Conservation (phyloP, 345 rosid species). For the Clarkia xantiana region DNA sequence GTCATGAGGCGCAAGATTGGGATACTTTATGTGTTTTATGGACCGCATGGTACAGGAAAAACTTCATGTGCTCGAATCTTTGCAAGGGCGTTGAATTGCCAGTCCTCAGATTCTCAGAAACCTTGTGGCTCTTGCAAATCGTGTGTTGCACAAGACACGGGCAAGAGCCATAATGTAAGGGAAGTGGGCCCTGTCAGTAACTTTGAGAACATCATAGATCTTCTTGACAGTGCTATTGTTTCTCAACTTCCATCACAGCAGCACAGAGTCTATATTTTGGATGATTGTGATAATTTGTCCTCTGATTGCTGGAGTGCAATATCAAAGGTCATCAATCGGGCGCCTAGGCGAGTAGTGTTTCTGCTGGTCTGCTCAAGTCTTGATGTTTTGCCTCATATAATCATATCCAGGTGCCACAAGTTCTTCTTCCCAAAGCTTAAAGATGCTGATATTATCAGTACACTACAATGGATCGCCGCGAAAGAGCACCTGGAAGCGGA, state of each 20-base stretch:
- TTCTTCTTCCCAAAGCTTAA: slow-evolving; percentile 90
- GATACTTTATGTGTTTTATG: slow-evolving; percentile 75
- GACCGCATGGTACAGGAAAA: slow-evolving; percentile 96
- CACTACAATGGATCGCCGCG: slow-evolving; percentile 62
- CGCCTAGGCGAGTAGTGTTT: slow-evolving; percentile 67
- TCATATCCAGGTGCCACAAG: slow-evolving; percentile 87
- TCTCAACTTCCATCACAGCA: slow-evolving; percentile 36
- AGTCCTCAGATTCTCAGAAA: slow-evolving; percentile 49
- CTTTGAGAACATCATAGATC: slow-evolving; percentile 48
- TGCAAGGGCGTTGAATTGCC: slow-evolving; percentile 88
- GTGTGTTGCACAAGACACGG: slow-evolving; percentile 55
- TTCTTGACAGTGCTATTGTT: slow-evolving; percentile 47
- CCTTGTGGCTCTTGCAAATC: slow-evolving; percentile 76
- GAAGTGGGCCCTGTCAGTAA: slow-evolving; percentile 80
- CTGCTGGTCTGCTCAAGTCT: slow-evolving; percentile 78
- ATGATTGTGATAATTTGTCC: slow-evolving; percentile 73
- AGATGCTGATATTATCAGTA: slow-evolving; percentile 71
- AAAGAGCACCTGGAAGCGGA: slow-evolving; percentile 62
- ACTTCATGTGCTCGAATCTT: slow-evolving; percentile 86
- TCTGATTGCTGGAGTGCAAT: slow-evolving; percentile 72
- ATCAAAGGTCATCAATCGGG: slow-evolving; percentile 67
- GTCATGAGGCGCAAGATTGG: slow-evolving; percentile 63
- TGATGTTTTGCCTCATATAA: slow-evolving; percentile 82
- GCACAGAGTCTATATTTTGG: slow-evolving; percentile 59
- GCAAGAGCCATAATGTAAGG: slow-evolving; percentile 52